Percentiles rank a stretch among this genome's conserved stretches.
phyloP scores from a whole-genome alignment of 1,284 basidiomycete species.

The Phellinidium pouzarii region DNA sequence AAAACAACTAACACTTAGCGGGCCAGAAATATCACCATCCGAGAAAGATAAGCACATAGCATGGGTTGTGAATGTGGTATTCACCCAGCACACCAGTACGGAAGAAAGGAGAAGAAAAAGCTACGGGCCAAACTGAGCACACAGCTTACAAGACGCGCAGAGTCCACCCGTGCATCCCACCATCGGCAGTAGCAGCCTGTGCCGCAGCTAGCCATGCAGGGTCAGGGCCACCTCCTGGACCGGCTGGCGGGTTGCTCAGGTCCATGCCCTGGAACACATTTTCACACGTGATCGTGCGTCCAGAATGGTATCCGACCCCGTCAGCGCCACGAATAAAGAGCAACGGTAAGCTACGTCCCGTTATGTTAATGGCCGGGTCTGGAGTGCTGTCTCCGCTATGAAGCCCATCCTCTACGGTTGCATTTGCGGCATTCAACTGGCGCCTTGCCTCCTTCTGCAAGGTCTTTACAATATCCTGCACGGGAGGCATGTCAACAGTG shows the following conservation, averaged over 20 bases:
- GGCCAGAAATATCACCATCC: slow-evolving; percentile 17
- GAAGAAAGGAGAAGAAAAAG: slow-evolving; percentile 2
- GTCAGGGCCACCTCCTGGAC: slow-evolving; percentile 31
- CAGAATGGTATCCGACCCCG: slow-evolving; percentile 79
- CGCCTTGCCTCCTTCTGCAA: slow-evolving; percentile 57
- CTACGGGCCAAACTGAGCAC: not conserved
- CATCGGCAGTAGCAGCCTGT: slow-evolving; percentile 40
- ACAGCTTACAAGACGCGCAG: slow-evolving; percentile 60
- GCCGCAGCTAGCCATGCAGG: slow-evolving; percentile 62
- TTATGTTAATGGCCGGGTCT: slow-evolving; percentile 29
- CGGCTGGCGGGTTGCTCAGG: slow-evolving; percentile 35
- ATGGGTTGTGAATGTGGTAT: not conserved
- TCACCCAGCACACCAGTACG: not conserved
- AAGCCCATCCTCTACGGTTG: slow-evolving; percentile 11
- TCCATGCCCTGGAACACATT: slow-evolving; percentile 69
- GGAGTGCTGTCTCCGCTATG: slow-evolving; percentile 19
- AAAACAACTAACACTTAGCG: slow-evolving; percentile 15
- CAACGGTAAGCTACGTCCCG: slow-evolving; percentile 59
- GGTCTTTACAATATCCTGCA: slow-evolving; percentile 65
- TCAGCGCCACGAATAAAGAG: slow-evolving; percentile 70
- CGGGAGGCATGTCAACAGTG: slow-evolving; percentile 69
- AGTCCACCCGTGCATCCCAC: slow-evolving; percentile 65
- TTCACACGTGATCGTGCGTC: slow-evolving; percentile 75
- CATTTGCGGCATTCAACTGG: slow-evolving; percentile 35
- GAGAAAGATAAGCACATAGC: not conserved